Conservation (phyloP, 1,284 basidiomycete species). For the Cutaneotrichosporon sp. region DNA sequence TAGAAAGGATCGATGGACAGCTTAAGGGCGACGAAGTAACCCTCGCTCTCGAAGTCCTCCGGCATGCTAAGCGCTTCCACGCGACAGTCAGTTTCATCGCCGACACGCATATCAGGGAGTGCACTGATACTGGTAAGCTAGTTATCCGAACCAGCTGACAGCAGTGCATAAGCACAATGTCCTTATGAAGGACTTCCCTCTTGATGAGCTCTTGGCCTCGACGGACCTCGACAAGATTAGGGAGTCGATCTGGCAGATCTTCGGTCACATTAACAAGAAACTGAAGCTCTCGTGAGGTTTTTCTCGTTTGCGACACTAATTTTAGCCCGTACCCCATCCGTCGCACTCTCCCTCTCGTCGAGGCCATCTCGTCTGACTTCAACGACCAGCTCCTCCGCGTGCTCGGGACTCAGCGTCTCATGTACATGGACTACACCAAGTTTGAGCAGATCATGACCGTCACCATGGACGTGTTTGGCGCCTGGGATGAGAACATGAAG, state of each 20-base stretch:
- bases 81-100: slow-evolving; percentile 97
- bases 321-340: slow-evolving; percentile 80
- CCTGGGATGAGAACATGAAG: slow-evolving; percentile 96
- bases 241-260: slow-evolving; percentile 80
- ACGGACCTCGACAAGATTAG: slow-evolving; percentile 93
- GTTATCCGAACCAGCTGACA: background rate
- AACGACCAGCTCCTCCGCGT: slow-evolving; percentile 91
- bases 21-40: slow-evolving; percentile 85
- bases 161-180: slow-evolving; percentile 94
- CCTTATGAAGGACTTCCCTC: slow-evolving; percentile 97
- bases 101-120: slow-evolving; percentile 92
- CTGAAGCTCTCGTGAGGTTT: slow-evolving; percentile 66
- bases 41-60: slow-evolving; percentile 90
- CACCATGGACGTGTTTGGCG: slow-evolving; percentile 77
- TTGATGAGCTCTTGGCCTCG: slow-evolving; percentile 92
- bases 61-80: slow-evolving; percentile 94
- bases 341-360: slow-evolving; percentile 89
- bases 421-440: slow-evolving; percentile 89
- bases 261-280: slow-evolving; percentile 91
- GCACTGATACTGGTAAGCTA: slow-evolving; percentile 70
- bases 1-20: slow-evolving; percentile 90
- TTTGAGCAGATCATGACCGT: slow-evolving; percentile 80
- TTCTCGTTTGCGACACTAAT: background rate
- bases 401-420: slow-evolving; percentile 79
- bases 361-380: slow-evolving; percentile 96